These are phyloP conservation scores for Solanum infundibuliforme DNA, from an alignment of 257 asterid species.

Conservation along the genomic window DNA sequence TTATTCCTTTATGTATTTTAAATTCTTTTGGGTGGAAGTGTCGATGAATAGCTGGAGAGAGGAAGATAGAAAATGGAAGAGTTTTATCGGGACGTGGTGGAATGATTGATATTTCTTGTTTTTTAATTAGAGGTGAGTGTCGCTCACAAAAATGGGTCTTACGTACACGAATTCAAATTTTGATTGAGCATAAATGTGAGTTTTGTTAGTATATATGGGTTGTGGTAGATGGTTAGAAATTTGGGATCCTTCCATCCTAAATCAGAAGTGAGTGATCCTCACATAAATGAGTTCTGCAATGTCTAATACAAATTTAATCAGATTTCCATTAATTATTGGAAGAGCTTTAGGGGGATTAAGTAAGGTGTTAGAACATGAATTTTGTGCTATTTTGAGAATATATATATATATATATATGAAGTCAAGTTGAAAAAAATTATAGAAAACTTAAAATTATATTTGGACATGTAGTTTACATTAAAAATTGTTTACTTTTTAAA, in stretches of 20 bases:
- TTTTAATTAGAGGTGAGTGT: background rate
- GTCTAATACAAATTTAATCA: no score
- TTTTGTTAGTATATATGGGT: no score
- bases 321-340: background rate
- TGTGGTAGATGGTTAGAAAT: background rate
- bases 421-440: background rate
- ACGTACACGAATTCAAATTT: no score
- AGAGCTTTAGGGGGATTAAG: background rate
- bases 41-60: background rate
- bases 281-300: no score
- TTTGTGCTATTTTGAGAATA: background rate
- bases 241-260: no score
- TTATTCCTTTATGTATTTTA: background rate
- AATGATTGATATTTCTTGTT: accelerated
- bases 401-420: no score
- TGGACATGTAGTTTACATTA: background rate
- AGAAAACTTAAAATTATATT: background rate
- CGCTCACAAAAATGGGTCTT: no score
- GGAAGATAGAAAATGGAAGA: background rate
- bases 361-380: background rate
- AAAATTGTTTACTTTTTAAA: background rate
- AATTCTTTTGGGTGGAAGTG: background rate
- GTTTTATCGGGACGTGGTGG: accelerated
- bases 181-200: no score
- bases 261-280: no score